Evolutionary conservation across 2,329 filamentous ascomycete genomes (phyloP).

Genomic region (Scedosporium boydii): DNA sequence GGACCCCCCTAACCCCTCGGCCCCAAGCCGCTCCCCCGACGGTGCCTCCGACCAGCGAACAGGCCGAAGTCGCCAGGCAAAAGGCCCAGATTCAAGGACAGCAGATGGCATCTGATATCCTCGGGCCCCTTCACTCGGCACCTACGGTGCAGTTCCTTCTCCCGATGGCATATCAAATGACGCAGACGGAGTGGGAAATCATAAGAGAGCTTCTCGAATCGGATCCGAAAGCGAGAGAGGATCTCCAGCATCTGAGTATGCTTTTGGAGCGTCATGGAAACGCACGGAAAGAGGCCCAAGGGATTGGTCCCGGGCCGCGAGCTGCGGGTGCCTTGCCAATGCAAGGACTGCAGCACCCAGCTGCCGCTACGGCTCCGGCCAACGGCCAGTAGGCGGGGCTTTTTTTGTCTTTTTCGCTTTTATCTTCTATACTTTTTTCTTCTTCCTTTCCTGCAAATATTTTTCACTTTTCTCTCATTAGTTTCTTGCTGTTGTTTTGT

Average conservation of each 20-base stretch:
- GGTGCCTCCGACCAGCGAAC: background rate
- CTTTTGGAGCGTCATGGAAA: slow-evolving; percentile 35
- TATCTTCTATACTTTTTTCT: background rate
- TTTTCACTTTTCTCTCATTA: background rate
- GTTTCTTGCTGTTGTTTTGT: background rate
- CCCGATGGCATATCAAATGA: slow-evolving; percentile 58
- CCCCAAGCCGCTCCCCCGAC: background rate
- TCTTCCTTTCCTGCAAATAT: background rate
- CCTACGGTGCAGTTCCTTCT: slow-evolving; percentile 62
- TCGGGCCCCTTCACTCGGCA: slow-evolving; percentile 52
- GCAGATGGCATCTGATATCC: slow-evolving; percentile 49
- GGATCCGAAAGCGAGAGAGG: slow-evolving; percentile 54
- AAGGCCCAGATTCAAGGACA: slow-evolving; percentile 41
- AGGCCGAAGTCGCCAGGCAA: slow-evolving; percentile 12
- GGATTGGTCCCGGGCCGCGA: background rate
- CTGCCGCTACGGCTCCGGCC: background rate
- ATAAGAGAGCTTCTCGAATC: slow-evolving; percentile 58
- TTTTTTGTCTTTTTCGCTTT: background rate
- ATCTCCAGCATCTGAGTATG: slow-evolving; percentile 46
- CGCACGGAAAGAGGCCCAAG: background rate
- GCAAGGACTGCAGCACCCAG: background rate
- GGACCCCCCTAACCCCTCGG: background rate
- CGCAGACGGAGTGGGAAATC: slow-evolving; percentile 63
- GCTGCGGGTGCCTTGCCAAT: background rate
- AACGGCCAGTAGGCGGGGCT: background rate